phyloP scores from a whole-genome alignment of 331 rosid genomes.

The Telfairia occidentalis region DNA sequence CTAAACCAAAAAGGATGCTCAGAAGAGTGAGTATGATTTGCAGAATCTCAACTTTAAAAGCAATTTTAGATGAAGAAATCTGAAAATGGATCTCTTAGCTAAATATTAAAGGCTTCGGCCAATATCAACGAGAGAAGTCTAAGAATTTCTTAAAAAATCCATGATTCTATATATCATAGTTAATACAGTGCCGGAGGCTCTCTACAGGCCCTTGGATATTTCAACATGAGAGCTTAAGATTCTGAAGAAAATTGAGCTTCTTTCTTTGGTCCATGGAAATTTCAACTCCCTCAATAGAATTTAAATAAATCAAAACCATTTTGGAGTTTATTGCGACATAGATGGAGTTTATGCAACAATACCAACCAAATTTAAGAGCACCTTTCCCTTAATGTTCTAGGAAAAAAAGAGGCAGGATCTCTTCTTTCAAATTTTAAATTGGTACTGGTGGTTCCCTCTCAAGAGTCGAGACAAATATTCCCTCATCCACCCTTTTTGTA shows the following conservation, averaged over 20 bases:
- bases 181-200: neutral
- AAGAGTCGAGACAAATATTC: neutral
- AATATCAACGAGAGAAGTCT: neutral
- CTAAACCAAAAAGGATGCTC: neutral
- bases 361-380: neutral
- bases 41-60: neutral
- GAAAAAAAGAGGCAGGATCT: neutral
- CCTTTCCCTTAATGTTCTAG: neutral
- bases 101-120: neutral
- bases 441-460: neutral
- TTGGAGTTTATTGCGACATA: neutral
- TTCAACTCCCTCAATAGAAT: neutral
- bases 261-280: neutral
- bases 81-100: neutral
- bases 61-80: neutral
- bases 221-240: neutral
- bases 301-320: neutral
- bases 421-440: neutral
- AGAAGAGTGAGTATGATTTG: neutral
- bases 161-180: neutral
- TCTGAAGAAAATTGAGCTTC: neutral
- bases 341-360: neutral
- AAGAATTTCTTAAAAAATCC: neutral
- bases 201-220: neutral
- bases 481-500: neutral